These are phyloP conservation scores for Rutstroemia sp. DNA, from an alignment of 2,329 filamentous ascomycete genomes.

Conservation along the genomic window DNA sequence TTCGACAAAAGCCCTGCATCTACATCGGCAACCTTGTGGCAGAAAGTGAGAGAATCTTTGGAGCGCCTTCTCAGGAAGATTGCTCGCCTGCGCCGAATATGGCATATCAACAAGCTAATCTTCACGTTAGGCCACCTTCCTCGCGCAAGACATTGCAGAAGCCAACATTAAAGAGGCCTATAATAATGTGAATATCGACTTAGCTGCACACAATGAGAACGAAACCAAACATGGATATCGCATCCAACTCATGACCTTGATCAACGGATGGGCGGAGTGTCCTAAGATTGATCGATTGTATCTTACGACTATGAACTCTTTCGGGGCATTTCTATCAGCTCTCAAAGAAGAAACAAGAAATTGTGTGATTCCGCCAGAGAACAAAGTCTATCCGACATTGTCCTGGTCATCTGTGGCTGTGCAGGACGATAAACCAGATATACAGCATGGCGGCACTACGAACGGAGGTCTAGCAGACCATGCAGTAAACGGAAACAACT, in stretches of 20 bases:
- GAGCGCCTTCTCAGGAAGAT: too few species aligned
- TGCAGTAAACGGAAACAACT: neutral
- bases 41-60: neutral
- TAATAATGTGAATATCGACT: neutral
- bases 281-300: constrained; percentile 4
- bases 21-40: neutral
- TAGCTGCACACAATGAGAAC: neutral
- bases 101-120: too few species aligned
- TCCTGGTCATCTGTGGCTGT: neutral
- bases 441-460: neutral
- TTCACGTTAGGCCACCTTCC: neutral
- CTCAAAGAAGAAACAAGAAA: constrained; percentile 17
- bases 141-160: neutral
- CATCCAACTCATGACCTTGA: neutral
- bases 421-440: neutral
- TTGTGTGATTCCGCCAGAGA: constrained; percentile 15
- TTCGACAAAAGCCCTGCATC: neutral
- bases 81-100: too few species aligned
- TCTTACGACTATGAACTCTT: constrained; percentile 11
- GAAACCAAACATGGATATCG: neutral
- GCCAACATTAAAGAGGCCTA: neutral
- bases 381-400: neutral
- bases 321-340: constrained; percentile 8
- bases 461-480: neutral
- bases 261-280: constrained; percentile 1